These are phyloP conservation scores for Syncephalastrum racemosum DNA, from an alignment of 371 early-diverging fungal species.

Conservation along the genomic window DNA sequence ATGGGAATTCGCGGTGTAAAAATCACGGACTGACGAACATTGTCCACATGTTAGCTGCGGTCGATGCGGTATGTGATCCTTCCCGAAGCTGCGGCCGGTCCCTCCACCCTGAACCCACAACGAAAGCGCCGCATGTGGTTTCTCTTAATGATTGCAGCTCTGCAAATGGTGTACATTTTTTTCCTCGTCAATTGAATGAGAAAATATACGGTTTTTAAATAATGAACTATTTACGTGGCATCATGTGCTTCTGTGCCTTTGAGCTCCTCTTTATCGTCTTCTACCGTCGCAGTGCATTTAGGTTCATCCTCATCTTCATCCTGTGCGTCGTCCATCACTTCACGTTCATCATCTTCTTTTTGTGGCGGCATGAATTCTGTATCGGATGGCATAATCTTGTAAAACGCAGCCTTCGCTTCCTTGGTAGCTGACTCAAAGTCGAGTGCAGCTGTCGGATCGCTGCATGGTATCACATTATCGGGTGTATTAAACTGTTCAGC, in stretches of 20 bases:
- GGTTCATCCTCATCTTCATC: constrained; percentile 19
- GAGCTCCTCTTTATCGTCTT: neutral
- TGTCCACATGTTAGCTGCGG: constrained; percentile 59
- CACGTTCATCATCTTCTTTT: constrained; percentile 43
- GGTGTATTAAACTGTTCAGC: constrained; percentile 25
- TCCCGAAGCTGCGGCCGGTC: constrained; percentile 75
- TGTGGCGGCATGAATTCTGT: constrained; percentile 56
- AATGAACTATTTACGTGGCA: constrained; percentile 6
- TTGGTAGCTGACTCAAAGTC: constrained; percentile 48
- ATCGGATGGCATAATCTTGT: constrained; percentile 40
- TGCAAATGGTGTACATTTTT: constrained; percentile 84
- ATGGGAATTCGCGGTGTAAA: neutral
- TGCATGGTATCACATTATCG: constrained; percentile 39
- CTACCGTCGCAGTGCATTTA: too few species aligned
- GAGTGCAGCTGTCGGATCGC: constrained; percentile 43
- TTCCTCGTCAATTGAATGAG: constrained; percentile 54
- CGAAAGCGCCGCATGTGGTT: constrained; percentile 87
- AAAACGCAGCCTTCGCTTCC: constrained; percentile 55
- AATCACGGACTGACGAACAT: neutral
- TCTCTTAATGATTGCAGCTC: constrained; percentile 78
- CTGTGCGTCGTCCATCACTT: too few species aligned
- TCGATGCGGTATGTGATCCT: constrained; percentile 88
- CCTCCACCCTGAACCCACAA: constrained; percentile 75
- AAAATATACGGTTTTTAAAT: constrained; percentile 9
- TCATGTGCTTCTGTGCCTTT: neutral